Percentiles rank a stretch among this genome's conserved stretches.
Conservation (phyloP, 2,329 filamentous ascomycete species). For the Aspergillus sergii region DNA sequence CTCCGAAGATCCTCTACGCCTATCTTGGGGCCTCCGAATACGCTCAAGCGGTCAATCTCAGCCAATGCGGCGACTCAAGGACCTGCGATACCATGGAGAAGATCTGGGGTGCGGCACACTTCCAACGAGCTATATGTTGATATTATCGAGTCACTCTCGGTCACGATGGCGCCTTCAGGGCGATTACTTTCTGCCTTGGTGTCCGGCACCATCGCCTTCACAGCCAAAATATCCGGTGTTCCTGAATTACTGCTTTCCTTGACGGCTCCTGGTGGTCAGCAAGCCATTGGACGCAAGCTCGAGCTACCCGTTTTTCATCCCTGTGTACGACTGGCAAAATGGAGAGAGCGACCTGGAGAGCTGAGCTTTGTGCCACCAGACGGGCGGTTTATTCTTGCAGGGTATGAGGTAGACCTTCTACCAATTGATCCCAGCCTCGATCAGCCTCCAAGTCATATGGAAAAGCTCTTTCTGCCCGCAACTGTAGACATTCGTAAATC, state of each 20-base stretch:
- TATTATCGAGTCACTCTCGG: conserved; percentile 83
- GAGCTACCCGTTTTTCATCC: conserved; percentile 94
- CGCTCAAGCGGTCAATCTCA: conserved; percentile 44
- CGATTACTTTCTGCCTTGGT: conserved; percentile 83
- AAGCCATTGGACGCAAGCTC: conserved; percentile 72
- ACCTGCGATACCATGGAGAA: conserved; percentile 78
- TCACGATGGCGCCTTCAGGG: conserved; percentile 88
- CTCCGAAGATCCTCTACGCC: conserved; percentile 40
- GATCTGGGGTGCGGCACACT: conserved; percentile 90
- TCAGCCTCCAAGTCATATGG: conserved; percentile 55
- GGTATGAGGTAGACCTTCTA: conserved; percentile 90
- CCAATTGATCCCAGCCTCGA: conserved; percentile 66
- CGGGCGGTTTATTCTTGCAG: conserved; percentile 87
- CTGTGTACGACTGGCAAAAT: conserved; percentile 85
- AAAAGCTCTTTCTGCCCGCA: conserved; percentile 78
- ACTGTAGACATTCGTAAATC: conserved; percentile 79
- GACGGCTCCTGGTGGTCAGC: conserved; percentile 77
- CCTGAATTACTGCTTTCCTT: conserved; percentile 85
- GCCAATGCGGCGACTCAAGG: conserved; percentile 38
- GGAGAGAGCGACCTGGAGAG: conserved; percentile 85
- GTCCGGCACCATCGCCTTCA: conserved; percentile 92
- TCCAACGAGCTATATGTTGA: conserved; percentile 98
- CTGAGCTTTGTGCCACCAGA: conserved; percentile 96
- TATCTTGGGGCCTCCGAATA: conserved; percentile 41
- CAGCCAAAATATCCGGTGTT: conserved; percentile 89